These are phyloP conservation scores for Ceratocystis destructans DNA, from an alignment of 2,329 filamentous ascomycete species.

Conservation along the genomic window DNA sequence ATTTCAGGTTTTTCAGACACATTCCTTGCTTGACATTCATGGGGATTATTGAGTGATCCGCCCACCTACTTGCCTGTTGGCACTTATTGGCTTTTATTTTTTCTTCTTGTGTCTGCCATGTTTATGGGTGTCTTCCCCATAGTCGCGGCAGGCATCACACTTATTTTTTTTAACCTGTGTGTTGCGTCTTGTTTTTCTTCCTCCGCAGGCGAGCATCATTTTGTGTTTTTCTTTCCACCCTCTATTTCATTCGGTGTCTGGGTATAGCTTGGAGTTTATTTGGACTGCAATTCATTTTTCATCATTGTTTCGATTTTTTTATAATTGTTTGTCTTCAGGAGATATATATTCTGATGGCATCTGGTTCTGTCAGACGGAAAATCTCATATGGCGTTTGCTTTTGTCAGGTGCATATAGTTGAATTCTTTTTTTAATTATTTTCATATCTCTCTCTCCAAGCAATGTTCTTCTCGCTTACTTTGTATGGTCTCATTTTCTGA, in stretches of 20 bases:
- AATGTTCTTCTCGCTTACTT: background rate
- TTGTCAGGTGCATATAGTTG: background rate
- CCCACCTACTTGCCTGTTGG: background rate
- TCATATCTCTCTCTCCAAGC: background rate
- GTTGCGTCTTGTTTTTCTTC: slow-evolving; percentile 9
- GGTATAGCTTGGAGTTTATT: slow-evolving; percentile 12
- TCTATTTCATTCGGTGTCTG: background rate
- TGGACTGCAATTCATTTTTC: background rate
- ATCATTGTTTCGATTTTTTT: background rate
- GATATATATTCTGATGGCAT: background rate
- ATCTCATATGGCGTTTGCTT: background rate
- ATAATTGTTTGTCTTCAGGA: background rate
- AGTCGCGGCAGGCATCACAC: background rate
- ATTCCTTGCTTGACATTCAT: slow-evolving; percentile 15
- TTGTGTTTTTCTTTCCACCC: background rate
- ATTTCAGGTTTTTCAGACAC: slow-evolving; percentile 19
- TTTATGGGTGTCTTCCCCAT: background rate
- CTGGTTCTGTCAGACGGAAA: background rate
- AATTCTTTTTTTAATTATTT: background rate
- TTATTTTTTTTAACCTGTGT: background rate
- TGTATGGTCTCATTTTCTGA: background rate
- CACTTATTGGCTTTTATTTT: slow-evolving; percentile 1
- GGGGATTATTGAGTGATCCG: slow-evolving; percentile 7
- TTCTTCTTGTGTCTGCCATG: background rate
- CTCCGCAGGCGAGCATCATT: background rate